phyloP scores from a whole-genome alignment of 2,329 filamentous ascomycete genomes.

The Xylariaceae sp. region DNA sequence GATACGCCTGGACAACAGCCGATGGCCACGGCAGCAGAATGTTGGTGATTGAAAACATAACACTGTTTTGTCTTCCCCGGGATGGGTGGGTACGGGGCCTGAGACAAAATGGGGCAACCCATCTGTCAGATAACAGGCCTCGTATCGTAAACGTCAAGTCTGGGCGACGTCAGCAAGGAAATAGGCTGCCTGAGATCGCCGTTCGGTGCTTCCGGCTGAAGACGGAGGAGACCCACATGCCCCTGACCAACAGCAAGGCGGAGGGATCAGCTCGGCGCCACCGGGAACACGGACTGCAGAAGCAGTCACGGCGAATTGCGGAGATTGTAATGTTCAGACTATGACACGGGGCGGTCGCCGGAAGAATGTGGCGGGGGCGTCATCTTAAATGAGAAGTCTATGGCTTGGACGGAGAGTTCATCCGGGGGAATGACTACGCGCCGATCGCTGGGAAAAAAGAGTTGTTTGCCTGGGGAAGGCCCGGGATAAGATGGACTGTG shows the following conservation, averaged over 20 bases:
- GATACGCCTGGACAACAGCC: not conserved
- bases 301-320: constrained; percentile 61
- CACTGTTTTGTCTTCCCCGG: constrained; percentile 24
- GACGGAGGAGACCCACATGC: constrained; percentile 42
- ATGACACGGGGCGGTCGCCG: constrained; percentile 55
- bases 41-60: constrained; percentile 34
- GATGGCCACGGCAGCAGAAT: constrained; percentile 18
- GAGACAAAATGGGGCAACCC: constrained; percentile 17
- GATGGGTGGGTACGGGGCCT: not conserved
- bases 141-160: constrained; percentile 66
- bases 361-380: constrained; percentile 33
- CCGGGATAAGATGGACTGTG: constrained; percentile 21
- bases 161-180: constrained; percentile 60
- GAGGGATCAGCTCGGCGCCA: constrained; percentile 58
- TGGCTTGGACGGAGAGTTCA: constrained; percentile 21
- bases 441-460: constrained; percentile 71
- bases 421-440: constrained; percentile 59
- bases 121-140: constrained; percentile 57
- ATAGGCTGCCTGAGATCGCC: constrained; percentile 53
- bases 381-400: too few relatives aligned
- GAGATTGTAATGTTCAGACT: constrained; percentile 60
- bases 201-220: constrained; percentile 69
- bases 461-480: constrained; percentile 42
- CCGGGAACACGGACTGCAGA: not conserved
- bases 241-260: constrained; percentile 37